Evolutionary conservation across 1,284 basidiomycete species (phyloP).

Genomic region (Tilletia horrida): DNA sequence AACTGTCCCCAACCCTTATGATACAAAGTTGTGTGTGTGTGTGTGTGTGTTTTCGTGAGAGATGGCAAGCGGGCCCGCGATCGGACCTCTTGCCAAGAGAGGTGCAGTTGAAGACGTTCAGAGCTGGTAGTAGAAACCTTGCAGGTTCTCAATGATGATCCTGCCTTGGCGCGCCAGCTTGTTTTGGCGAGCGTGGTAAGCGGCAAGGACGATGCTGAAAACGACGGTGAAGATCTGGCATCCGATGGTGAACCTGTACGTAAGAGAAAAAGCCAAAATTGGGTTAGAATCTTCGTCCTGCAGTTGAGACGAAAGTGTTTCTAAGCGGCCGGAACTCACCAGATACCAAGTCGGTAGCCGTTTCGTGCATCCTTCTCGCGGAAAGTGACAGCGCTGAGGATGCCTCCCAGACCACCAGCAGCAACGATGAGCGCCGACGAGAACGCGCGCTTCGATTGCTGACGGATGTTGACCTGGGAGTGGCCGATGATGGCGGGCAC

Average conservation of each 20-base stretch:
- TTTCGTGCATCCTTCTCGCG: conserved; percentile 43
- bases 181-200: conserved; percentile 25
- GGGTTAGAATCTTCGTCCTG: background rate
- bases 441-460: conserved; percentile 56
- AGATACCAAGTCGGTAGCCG: conserved; percentile 42
- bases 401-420: conserved; percentile 58
- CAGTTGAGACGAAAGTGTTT: background rate
- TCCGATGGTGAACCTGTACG: conserved; percentile 29
- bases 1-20: too few relatives aligned
- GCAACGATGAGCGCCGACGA: conserved; percentile 56
- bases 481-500: conserved; percentile 43
- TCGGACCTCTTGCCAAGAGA: too few relatives aligned
- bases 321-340: background rate
- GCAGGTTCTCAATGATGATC: conserved; percentile 3
- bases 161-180: background rate
- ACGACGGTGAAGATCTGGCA: conserved; percentile 38
- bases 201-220: conserved; percentile 29
- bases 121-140: conserved; percentile 13
- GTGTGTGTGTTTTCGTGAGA: too few relatives aligned
- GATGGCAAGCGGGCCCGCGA: too few relatives aligned
- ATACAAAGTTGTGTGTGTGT: too few relatives aligned
- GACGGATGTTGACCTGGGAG: conserved; percentile 55
- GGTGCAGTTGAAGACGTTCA: background rate
- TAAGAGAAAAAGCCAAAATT: background rate
- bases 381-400: conserved; percentile 55